phyloP scores from a whole-genome alignment of 179 eudicot genomes.

The Gypsophila paniculata region DNA sequence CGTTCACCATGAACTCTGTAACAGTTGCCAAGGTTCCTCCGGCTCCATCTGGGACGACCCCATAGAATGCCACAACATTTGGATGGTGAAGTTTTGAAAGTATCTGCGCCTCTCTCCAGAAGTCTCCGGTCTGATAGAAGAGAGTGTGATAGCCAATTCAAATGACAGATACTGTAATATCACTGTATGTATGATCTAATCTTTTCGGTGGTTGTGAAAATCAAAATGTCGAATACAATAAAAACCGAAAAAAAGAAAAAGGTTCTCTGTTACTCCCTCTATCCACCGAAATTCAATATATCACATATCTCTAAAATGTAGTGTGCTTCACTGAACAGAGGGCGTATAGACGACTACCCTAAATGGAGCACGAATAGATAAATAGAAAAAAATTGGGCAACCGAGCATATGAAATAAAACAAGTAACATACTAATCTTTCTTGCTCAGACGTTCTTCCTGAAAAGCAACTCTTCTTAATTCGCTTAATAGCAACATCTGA shows the following conservation, averaged over 20 bases:
- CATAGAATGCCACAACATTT: constrained; percentile 93
- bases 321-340: too few species aligned
- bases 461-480: constrained; percentile 73
- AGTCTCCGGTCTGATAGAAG: constrained; percentile 59
- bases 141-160: constrained; percentile 8
- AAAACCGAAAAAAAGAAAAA: not conserved
- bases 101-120: constrained; percentile 93
- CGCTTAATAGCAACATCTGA: constrained; percentile 89
- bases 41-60: constrained; percentile 91
- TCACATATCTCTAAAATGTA: too few species aligned
- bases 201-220: not conserved
- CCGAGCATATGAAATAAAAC: not conserved
- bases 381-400: not conserved
- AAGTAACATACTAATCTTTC: constrained; percentile 68
- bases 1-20: constrained; percentile 90
- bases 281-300: too few species aligned
- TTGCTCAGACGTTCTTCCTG: constrained; percentile 86
- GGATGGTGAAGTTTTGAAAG: constrained; percentile 96
- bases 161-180: not conserved
- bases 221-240: not conserved
- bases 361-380: not conserved
- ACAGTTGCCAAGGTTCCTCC: constrained; percentile 97
- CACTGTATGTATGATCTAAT: not conserved
- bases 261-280: not conserved
- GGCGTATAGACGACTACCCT: not conserved